These are phyloP conservation scores for Sporisorium graminicola DNA, from an alignment of 1,284 basidiomycete species.

Conservation along the genomic window DNA sequence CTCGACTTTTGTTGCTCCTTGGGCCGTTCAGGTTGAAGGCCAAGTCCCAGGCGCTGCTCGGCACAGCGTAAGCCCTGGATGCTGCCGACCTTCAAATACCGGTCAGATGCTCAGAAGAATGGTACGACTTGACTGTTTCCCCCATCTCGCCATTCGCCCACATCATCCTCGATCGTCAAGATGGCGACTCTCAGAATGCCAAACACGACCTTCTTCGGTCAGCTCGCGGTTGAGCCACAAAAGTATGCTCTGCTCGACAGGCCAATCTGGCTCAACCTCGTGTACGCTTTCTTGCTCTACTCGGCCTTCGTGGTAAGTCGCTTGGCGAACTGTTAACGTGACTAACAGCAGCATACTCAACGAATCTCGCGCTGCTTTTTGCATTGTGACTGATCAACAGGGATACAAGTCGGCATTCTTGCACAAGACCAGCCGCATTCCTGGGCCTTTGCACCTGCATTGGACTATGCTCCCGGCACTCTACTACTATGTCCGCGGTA, in stretches of 20 bases:
- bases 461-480: slow-evolving; percentile 20
- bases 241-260: slow-evolving; percentile 2
- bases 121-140: no score
- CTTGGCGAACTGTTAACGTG: no score
- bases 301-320: slow-evolving; percentile 1
- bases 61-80: no score
- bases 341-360: not conserved
- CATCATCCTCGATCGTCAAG: not conserved
- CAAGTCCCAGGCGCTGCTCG: no score
- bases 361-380: not conserved
- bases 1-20: no score
- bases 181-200: not conserved
- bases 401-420: slow-evolving; percentile 13
- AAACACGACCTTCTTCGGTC: no score
- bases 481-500: slow-evolving; percentile 15
- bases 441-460: slow-evolving; percentile 13
- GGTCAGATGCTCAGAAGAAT: no score
- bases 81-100: no score
- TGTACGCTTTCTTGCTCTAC: slow-evolving; percentile 4
- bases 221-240: not conserved
- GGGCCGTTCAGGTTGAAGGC: no score
- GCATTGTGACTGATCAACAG: not conserved
- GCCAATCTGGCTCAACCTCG: slow-evolving; percentile 1
- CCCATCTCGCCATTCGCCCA: no score
- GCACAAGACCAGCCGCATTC: slow-evolving; percentile 11